Conservation (phyloP, 2,329 filamentous ascomycete genomes). For the Drechslerella dactyloides region DNA sequence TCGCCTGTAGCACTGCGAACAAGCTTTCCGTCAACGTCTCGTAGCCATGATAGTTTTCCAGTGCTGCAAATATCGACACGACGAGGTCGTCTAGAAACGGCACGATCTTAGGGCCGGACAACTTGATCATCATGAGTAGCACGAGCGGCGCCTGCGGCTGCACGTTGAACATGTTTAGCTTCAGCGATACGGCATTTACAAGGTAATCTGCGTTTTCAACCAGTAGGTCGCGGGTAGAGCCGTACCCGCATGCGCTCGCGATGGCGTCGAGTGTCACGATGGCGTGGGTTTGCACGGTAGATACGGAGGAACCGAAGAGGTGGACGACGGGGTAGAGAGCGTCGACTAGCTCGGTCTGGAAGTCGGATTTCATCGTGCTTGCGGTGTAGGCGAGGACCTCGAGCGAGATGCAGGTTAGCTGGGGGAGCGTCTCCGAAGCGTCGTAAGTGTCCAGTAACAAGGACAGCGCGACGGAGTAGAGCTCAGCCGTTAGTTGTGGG, state of each 20-base stretch:
- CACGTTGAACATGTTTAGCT: constrained; percentile 89
- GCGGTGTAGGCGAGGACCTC: constrained; percentile 82
- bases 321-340: constrained; percentile 89
- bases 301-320: constrained; percentile 75
- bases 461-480: constrained; percentile 73
- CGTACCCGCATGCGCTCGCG: constrained; percentile 76
- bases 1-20: constrained; percentile 79
- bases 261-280: constrained; percentile 81
- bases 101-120: constrained; percentile 80
- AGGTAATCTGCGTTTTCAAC: constrained; percentile 95
- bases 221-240: constrained; percentile 76
- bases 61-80: constrained; percentile 84
- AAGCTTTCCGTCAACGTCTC: constrained; percentile 81
- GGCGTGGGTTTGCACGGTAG: constrained; percentile 76
- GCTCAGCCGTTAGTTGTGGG: constrained; percentile 63
- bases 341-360: constrained; percentile 86
- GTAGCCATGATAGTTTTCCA: constrained; percentile 97
- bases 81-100: constrained; percentile 92
- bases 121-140: constrained; percentile 87
- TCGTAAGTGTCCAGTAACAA: constrained; percentile 66
- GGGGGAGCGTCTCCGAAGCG: constrained; percentile 63
- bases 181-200: constrained; percentile 86
- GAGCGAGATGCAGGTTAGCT: constrained; percentile 66
- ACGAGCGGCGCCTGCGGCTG: constrained; percentile 90
- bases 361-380: constrained; percentile 69